Conservation (phyloP, 352 stramenopile species). For the Pythium vanterpoolii region DNA sequence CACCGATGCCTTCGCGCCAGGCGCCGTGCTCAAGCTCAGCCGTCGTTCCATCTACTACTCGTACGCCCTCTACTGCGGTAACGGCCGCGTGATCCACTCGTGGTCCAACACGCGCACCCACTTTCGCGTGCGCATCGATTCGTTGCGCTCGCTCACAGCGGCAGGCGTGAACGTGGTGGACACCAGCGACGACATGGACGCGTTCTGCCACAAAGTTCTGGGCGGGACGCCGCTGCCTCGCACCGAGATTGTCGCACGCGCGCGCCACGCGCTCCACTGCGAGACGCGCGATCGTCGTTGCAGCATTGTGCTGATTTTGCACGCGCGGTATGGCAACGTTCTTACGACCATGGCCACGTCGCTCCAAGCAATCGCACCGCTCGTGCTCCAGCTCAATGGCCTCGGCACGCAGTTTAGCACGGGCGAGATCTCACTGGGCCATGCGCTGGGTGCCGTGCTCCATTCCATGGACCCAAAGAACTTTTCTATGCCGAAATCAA, state of each 20-base stretch:
- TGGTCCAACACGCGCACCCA: conserved; percentile 33
- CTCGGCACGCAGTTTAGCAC: not conserved
- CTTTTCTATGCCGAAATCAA: not conserved
- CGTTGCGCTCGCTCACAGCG: conserved; percentile 27
- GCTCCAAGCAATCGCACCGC: conserved; percentile 17
- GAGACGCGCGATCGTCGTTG: conserved; percentile 4
- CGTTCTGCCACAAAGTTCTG: conserved; percentile 27
- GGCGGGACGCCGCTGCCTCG: conserved; percentile 15
- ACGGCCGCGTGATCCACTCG: conserved; percentile 36
- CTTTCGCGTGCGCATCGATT: conserved; percentile 38
- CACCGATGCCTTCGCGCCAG: conserved; percentile 17
- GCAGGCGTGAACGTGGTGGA: conserved; percentile 20
- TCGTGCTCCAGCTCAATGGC: conserved; percentile 8
- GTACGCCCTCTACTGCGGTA: conserved; percentile 37
- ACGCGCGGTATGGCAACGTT: conserved; percentile 31
- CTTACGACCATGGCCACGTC: conserved; percentile 24
- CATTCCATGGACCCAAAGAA: conserved; percentile 1
- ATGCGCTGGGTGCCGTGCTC: not conserved
- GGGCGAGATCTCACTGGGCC: not conserved
- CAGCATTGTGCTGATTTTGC: conserved; percentile 32
- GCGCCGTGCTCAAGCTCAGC: conserved; percentile 33
- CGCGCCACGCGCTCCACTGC: conserved; percentile 28
- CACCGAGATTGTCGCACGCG: conserved; percentile 22
- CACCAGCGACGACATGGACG: conserved; percentile 25
- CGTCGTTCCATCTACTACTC: conserved; percentile 2